Conservation (phyloP, 257 asterid species). For the Solanum medicagineum region DNA sequence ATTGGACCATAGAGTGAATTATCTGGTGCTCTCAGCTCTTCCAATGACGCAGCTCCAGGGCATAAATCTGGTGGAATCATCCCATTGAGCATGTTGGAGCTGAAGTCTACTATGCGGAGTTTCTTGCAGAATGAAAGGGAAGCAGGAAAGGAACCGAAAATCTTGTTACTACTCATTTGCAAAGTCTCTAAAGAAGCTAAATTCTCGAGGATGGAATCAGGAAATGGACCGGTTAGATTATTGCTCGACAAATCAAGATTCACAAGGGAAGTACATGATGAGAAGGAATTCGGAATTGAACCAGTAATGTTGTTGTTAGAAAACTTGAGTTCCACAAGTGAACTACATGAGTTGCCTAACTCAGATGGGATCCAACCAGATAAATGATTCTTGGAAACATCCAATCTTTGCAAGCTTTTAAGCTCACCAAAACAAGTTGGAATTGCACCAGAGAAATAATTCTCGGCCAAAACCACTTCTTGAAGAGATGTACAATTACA, state of each 20-base stretch:
- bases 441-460: slow-evolving; percentile 54
- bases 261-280: slow-evolving; percentile 56
- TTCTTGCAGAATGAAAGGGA: slow-evolving; percentile 71
- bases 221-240: slow-evolving; percentile 66
- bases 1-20: slow-evolving; percentile 53
- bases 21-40: slow-evolving; percentile 76
- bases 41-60: slow-evolving; percentile 53
- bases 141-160: slow-evolving; percentile 58
- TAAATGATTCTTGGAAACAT: slow-evolving; percentile 70
- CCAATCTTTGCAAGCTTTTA: slow-evolving; percentile 46
- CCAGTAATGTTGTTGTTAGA: slow-evolving; percentile 76
- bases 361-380: slow-evolving; percentile 83
- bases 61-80: slow-evolving; percentile 65
- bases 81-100: slow-evolving; percentile 67
- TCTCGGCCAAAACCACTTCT: slow-evolving; percentile 40
- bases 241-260: slow-evolving; percentile 58
- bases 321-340: slow-evolving; percentile 64
- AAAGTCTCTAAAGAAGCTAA: slow-evolving; percentile 55
- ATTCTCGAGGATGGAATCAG: slow-evolving; percentile 44
- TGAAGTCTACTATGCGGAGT: slow-evolving; percentile 47
- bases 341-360: slow-evolving; percentile 42
- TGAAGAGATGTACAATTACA: slow-evolving; percentile 56
- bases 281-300: slow-evolving; percentile 50
- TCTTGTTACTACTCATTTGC: slow-evolving; percentile 44
- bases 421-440: slow-evolving; percentile 49